Evolutionary conservation across 202 grass and related monocot species (phyloP), one percentile per base, ranked within the genome.

Genomic region (Cymbopogon flexuosus): DNA sequence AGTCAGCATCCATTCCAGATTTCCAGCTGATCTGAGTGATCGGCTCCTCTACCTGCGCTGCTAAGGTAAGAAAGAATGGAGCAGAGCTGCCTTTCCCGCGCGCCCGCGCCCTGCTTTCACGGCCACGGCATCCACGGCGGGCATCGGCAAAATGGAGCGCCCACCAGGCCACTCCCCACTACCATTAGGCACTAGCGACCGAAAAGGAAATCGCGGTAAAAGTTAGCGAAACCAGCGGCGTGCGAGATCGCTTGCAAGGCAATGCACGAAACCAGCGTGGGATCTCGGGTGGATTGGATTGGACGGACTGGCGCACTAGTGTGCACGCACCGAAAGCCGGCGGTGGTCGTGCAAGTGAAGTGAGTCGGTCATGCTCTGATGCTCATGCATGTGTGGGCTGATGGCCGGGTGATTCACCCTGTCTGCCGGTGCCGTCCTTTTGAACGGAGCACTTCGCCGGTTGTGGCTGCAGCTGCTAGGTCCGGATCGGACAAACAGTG

Each of bases 211-310:
- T 75, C 3, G 14, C 0, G 18, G 56, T 31, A 31, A 63, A 46
- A 62, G 42, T 29, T 40, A 11, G 2, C 1, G 5, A 29, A 7
- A 4, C 4, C 10, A 9, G 6, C 68, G 15, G 8, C 19, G 82
- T 54, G 51, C 31, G 18, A 34, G 29, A 39, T 83, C 42, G 80
- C 79, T 87, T 87, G 46, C 79, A 83, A 87, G 73, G 43, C 79
- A 87, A 56, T 35, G 46, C 70, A 46, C 19, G 0, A 33, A 27
- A 24, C 57, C 57, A 27, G 57, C 13, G 3, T 16, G 24, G 49
- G 16, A n/a, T n/a, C n/a, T 52, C 49, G 45, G 3, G 33, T 34
- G 33, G 23, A 13, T 61, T 5, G 11, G 11, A 33, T 33, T 31
- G 27, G 60, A 33, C 1, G 16, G 18, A 0, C 4, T 18, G 1